These are phyloP conservation scores for Parastagonospora nodorum DNA, from an alignment of 2,329 filamentous ascomycete genomes.

Conservation along the genomic window DNA sequence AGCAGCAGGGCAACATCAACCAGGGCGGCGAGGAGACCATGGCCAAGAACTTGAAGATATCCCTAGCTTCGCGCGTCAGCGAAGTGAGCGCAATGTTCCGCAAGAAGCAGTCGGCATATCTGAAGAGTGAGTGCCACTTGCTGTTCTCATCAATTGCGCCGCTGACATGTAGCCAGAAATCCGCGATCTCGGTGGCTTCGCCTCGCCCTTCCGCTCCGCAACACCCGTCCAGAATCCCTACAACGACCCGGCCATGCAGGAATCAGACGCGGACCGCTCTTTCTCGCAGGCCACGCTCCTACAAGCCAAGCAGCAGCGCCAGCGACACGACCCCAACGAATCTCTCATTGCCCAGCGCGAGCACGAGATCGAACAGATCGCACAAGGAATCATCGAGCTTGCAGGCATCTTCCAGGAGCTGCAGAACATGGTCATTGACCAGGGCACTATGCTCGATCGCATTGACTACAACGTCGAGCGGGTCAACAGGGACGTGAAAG, in stretches of 20 bases:
- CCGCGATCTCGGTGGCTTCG: constrained; percentile 53
- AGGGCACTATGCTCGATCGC: constrained; percentile 57
- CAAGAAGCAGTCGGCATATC: constrained; percentile 95
- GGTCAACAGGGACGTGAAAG: constrained; percentile 92
- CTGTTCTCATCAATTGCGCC: neutral
- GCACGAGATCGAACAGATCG: constrained; percentile 96
- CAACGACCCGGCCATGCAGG: constrained; percentile 79
- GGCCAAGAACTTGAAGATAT: constrained; percentile 95
- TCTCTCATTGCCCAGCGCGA: constrained; percentile 87
- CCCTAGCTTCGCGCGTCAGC: constrained; percentile 83
- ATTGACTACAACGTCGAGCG: constrained; percentile 88
- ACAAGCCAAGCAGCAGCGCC: constrained; percentile 69
- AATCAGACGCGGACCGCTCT: constrained; percentile 90
- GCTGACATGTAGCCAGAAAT: constrained; percentile 45
- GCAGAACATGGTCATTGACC: constrained; percentile 78
- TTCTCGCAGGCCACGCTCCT: constrained; percentile 90
- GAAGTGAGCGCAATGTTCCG: constrained; percentile 90
- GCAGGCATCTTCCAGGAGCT: constrained; percentile 96
- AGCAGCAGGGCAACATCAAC: constrained; percentile 72
- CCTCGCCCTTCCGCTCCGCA: constrained; percentile 53
- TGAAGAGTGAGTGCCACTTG: constrained; percentile 76
- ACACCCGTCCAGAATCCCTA: constrained; percentile 65
- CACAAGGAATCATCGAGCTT: constrained; percentile 95
- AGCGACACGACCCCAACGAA: constrained; percentile 71
- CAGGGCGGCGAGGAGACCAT: constrained; percentile 90